Base-by-base conservation (phyloP, 179 eudicot species). In the Silene noctiflora region DNA sequence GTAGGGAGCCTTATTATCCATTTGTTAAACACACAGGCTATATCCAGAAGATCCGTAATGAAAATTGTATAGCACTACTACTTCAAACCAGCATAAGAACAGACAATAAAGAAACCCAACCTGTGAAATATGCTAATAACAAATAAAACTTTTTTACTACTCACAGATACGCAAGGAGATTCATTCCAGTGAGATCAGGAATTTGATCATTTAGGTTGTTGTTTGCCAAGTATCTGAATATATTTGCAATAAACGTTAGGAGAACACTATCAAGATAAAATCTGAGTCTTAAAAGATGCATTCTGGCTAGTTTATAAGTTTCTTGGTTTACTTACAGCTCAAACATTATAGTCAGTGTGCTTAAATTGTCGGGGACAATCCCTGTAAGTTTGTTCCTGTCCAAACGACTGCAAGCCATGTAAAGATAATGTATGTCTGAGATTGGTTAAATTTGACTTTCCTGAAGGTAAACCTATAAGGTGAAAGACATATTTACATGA, bases 401-500 rank as follows among this genome's bases (percentile, higher is more conserved):
- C 76, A 88, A 75, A 62, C 92, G 92, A 74, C 92, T 88, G 82
- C 69, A 78, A 25, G 29, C 20, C 51, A 76, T 22, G 39, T 64
- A 51, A 80, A 78, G 31, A 77, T 24, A 3, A 56, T 3, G 66
- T 31, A 59, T 53, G 20, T 42, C 53, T 62, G 33, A 59, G 62
- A 74, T 17, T 42, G 21, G 35, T 24, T 46, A 24, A 69, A 44
- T 44, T 22, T 22, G 72, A 20, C 72, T 27, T 53, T 11, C 6
- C 29, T 56, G n/a, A 39, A n/a, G 21, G 42, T 5, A 35, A 69
- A 46, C 29, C 4, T 61, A 67, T 29, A 68, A 69, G 42, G 78
- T 73, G 65, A 76, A 86, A 76, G 59, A 76, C 60, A 62, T 77
- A 87, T 94, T 91, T 77, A 91, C 97, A 91, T 75, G 76, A 85